Conservation (phyloP, 352 stramenopile species). For the Blastocystis sp. region DNA sequence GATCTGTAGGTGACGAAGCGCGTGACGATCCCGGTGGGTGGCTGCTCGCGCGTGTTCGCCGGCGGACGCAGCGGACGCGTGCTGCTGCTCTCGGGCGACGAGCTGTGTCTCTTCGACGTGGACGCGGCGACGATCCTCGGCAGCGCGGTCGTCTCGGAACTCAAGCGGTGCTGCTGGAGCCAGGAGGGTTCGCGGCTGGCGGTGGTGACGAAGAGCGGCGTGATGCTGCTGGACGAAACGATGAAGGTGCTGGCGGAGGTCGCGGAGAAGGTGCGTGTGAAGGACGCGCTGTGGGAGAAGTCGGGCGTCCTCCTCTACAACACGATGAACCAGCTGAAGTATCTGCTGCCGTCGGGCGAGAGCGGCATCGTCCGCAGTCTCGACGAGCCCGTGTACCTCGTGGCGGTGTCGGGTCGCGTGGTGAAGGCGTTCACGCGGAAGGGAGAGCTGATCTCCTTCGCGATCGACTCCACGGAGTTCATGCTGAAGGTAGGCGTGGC, state of each 20-base stretch:
- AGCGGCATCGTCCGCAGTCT: constrained; percentile 92
- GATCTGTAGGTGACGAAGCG: constrained; percentile 73
- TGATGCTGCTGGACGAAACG: background rate
- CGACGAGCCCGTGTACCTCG: constrained; percentile 90
- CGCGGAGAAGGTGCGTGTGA: constrained; percentile 87
- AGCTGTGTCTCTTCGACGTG: constrained; percentile 93
- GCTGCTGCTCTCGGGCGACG: constrained; percentile 86
- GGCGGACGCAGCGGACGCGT: constrained; percentile 84
- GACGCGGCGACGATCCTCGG: constrained; percentile 84
- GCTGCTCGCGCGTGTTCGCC: constrained; percentile 72
- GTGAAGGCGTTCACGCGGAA: constrained; percentile 84
- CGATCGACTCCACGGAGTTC: constrained; percentile 92
- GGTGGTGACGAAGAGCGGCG: constrained; percentile 84
- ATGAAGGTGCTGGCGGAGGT: constrained; percentile 63
- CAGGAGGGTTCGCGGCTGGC: constrained; percentile 85
- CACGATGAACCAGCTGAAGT: constrained; percentile 85
- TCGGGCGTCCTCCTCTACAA: constrained; percentile 93
- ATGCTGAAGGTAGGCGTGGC: constrained; percentile 78
- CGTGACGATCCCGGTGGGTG: constrained; percentile 69
- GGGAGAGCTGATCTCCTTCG: constrained; percentile 83
- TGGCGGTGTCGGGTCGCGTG: constrained; percentile 81
- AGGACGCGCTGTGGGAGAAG: constrained; percentile 81
- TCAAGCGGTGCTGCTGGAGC: constrained; percentile 95
- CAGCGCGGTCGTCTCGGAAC: constrained; percentile 83
- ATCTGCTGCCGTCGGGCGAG: constrained; percentile 76